Base-by-base conservation (phyloP, 805 yeast species). In the Lipomyces spencermartinsiae region DNA sequence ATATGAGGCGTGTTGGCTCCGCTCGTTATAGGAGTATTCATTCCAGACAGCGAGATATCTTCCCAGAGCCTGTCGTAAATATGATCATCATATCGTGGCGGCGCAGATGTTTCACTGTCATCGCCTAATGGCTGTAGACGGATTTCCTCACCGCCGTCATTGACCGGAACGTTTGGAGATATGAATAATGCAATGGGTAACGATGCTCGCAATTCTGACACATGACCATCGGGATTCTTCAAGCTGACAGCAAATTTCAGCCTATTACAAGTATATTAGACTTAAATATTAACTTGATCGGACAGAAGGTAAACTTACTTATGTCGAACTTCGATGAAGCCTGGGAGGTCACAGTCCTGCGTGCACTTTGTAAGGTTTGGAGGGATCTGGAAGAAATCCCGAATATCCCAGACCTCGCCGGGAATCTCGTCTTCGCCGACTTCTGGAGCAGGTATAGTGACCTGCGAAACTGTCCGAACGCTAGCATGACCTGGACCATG, bases 141-240 rank as follows among this genome's bases (percentile, higher is more conserved):
- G 34, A 70, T 61, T 22, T 70, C 71, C 34, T 63, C 61, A 62
- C 80, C 58, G 73, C 74, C 33, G 1, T 89, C 88, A 19, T 86
- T 81, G 19, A 94, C 82, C 0, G 94, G 85, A 4, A 95, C 90
- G 77, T 91, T 90, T 6, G 98, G 98, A 4, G 89, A 85, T 33
- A 92, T 89, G 77, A 89, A 91, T 43, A 92, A 77, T 35, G 84
- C 85, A 3, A 94, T 83, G 0, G 98, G 98, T 70, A 94, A 81
- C 0, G 97, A 89, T 0, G 98, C 98, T 39, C 98, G 83, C 61
- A 94, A 82, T 77, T 93, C 98, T 0, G 97, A 92, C 2, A 89
- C 88, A 76, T 94, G 98, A 2, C 97, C 97, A 77, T 93, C 98
- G 0, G 96, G 90, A 76, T 95, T 94, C 54, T 87, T 79, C 71